Percentiles rank a stretch among this genome's conserved stretches.
Evolutionary conservation across 441 rosid genomes (phyloP).

Genomic region (Biscutella laevigata): DNA sequence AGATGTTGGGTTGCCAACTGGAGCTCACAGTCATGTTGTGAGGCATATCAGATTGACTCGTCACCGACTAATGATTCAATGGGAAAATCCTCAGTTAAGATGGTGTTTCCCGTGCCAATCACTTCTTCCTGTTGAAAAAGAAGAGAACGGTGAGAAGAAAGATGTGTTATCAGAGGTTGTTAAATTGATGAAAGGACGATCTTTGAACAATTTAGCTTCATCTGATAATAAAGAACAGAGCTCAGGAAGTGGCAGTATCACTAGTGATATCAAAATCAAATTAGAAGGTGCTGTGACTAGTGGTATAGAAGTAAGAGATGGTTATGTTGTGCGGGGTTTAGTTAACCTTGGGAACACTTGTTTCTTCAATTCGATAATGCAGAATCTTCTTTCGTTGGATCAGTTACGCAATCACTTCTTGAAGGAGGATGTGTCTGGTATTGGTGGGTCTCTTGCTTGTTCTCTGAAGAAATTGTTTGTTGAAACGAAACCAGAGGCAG

Average conservation of each 20-base stretch:
- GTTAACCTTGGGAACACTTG: constrained; percentile 91
- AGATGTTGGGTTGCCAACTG: constrained; percentile 75
- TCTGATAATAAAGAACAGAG: constrained; percentile 47
- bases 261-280: constrained; percentile 36
- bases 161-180: constrained; percentile 46
- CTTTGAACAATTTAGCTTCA: constrained; percentile 26
- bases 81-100: constrained; percentile 67
- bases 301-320: constrained; percentile 37
- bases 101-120: constrained; percentile 74
- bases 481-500: constrained; percentile 54
- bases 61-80: constrained; percentile 65
- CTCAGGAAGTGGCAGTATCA: constrained; percentile 54
- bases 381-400: constrained; percentile 70
- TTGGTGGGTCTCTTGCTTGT: constrained; percentile 42
- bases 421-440: constrained; percentile 33
- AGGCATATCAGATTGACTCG: constrained; percentile 54
- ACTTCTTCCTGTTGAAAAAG: constrained; percentile 60
- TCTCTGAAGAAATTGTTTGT: constrained; percentile 62
- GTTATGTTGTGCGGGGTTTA: constrained; percentile 64
- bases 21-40: constrained; percentile 62
- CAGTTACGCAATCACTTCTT: constrained; percentile 48
- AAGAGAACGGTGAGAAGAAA: constrained; percentile 48
- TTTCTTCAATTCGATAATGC: constrained; percentile 88
- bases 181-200: constrained; percentile 52
- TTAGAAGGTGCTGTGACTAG: constrained; percentile 24